Evolutionary conservation across 352 stramenopile genomes (phyloP).

Genomic region (Plasmopara viticola): DNA sequence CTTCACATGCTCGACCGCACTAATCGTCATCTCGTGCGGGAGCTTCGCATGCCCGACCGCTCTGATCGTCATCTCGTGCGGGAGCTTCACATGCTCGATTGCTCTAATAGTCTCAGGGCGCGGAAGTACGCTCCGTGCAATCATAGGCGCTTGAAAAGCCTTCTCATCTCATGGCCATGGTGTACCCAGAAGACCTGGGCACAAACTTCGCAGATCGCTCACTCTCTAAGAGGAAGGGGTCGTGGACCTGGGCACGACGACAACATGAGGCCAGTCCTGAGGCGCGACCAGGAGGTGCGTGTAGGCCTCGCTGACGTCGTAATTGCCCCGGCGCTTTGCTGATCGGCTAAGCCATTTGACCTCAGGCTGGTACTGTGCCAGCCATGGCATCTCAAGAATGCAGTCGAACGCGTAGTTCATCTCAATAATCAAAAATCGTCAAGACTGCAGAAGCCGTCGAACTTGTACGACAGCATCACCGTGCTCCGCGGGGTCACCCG

Average conservation of each 20-base stretch:
- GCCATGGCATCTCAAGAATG: conserved; percentile 20
- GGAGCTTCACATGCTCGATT: conserved; percentile 2
- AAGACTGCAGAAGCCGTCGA: background rate
- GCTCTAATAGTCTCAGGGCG: background rate
- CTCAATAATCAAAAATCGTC: conserved; percentile 19
- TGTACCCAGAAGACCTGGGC: background rate
- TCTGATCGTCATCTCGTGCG: background rate
- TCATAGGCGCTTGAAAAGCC: no score
- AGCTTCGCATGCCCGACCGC: background rate
- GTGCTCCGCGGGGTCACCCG: background rate
- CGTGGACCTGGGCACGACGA: conserved; percentile 3
- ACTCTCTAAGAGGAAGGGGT: conserved; percentile 3
- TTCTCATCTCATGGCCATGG: no score
- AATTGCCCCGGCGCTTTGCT: conserved; percentile 7
- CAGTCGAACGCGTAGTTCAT: conserved; percentile 24
- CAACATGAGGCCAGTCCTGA: conserved; percentile 9
- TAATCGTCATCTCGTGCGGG: background rate
- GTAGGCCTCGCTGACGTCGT: conserved; percentile 14
- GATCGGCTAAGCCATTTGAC: conserved; percentile 6
- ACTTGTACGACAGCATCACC: background rate
- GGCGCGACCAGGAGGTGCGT: conserved; percentile 7
- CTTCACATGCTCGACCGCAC: background rate
- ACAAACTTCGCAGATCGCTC: conserved; percentile 9
- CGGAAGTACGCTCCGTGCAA: background rate
- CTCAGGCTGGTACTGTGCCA: conserved; percentile 9